Conservation (phyloP, 768 basidiomycete genomes). For the Exidia glandulosa region DNA sequence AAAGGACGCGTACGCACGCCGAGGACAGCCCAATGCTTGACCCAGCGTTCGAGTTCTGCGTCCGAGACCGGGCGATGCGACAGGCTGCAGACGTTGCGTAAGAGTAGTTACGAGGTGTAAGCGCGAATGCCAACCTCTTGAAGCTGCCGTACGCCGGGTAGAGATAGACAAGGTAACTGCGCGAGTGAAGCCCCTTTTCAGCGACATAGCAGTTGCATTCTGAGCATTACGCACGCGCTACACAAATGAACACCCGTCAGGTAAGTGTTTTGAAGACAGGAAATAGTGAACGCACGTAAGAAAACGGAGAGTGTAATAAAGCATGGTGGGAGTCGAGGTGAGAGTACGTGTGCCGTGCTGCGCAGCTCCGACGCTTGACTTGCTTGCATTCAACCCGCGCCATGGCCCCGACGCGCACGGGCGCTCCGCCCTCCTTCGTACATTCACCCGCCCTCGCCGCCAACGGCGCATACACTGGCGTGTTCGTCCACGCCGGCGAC, state of each 20-base stretch:
- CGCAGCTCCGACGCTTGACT: neutral
- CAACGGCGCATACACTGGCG: neutral
- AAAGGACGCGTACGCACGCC: too few relatives aligned
- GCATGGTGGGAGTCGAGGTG: neutral
- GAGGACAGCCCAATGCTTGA: constrained; percentile 28
- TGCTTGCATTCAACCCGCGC: neutral
- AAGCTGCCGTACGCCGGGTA: constrained; percentile 2
- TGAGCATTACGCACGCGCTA: neutral
- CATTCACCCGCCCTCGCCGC: neutral
- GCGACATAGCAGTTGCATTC: too few relatives aligned
- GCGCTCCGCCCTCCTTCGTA: neutral
- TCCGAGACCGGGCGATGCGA: constrained; percentile 39
- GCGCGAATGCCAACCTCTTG: constrained; percentile 48
- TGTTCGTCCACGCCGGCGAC: neutral
- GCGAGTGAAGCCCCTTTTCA: too few relatives aligned
- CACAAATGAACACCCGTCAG: neutral
- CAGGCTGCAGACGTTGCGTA: constrained; percentile 35
- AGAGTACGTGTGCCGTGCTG: neutral
- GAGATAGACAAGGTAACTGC: neutral
- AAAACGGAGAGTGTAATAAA: neutral
- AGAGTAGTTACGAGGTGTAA: constrained; percentile 56
- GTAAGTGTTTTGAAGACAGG: neutral
- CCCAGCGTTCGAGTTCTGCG: constrained; percentile 43
- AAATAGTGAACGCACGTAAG: neutral
- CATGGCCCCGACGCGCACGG: neutral